These are phyloP conservation scores for Pyricularia grisea DNA, from an alignment of 2,329 filamentous ascomycete species.

Conservation along the genomic window DNA sequence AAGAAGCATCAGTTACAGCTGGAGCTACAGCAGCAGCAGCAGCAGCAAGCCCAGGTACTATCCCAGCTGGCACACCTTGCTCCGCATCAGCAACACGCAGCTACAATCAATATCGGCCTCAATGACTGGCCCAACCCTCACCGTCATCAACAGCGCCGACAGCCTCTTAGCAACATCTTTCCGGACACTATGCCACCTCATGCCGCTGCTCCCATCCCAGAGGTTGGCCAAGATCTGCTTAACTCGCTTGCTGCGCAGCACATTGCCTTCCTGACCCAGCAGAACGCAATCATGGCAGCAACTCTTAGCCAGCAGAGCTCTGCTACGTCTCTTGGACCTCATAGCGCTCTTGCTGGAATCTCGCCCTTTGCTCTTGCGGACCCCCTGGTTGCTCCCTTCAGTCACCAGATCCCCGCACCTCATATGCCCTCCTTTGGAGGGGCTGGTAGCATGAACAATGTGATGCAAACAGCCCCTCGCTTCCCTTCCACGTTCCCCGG, in stretches of 20 bases:
- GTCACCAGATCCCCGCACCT: neutral
- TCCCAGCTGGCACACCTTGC: neutral
- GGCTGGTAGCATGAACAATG: neutral
- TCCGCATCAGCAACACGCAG: neutral
- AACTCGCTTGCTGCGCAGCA: neutral
- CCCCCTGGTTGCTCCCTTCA: neutral
- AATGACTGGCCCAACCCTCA: neutral
- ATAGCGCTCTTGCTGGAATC: neutral
- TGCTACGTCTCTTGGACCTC: neutral
- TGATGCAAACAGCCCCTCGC: neutral
- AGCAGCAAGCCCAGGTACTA: neutral
- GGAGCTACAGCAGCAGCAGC: neutral
- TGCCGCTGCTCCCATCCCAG: neutral
- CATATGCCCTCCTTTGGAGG: neutral
- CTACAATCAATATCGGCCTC: neutral
- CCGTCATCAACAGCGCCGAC: neutral
- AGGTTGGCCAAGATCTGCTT: neutral
- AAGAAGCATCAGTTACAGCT: neutral
- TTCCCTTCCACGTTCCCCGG: neutral
- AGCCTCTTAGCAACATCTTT: neutral
- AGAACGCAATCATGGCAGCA: neutral
- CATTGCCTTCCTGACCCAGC: neutral
- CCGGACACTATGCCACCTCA: neutral
- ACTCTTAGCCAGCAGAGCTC: neutral
- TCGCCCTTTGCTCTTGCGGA: neutral